Evolutionary conservation across 495 filamentous ascomycete genomes (phyloP), one percentile per base, ranked within the genome.

Genomic region (Penicillium cinerascens): DNA sequence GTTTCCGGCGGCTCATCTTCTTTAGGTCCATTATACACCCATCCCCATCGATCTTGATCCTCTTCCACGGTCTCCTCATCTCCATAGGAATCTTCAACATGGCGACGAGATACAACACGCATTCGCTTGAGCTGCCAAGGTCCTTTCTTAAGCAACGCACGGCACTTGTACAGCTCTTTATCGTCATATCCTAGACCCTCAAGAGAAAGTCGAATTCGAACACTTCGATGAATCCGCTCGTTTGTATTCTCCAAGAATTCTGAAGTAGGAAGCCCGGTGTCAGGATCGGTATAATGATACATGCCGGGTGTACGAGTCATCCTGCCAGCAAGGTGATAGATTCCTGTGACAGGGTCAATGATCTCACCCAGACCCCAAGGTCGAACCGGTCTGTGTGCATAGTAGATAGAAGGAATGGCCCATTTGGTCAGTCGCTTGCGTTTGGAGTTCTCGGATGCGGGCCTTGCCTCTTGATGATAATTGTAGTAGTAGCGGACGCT

Each of bases 191-290:
- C 82, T 17, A 84, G 73, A 0, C 84, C 85, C 40, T 70, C 61
- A 56, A 81, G 57, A 55, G 76, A 49, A 66, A 81, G 62, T 17
- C 85, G 73, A 6, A 83, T 70, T 11, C 85, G 76, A 6, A 82
- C 84, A 38, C 72, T 80, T 35, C 80, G 76, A 55, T 88, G 85
- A 45, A 87, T 77, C 47, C 82, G 78, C 72, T 88, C 84, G 59
- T 83, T 78, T 13, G 85, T 88, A 56, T 81, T 68, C 23, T 69
- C 55, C 52, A 88, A 71, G 39, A 77, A 80, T 8, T 58, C 27
- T 3, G 54, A 21, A 16, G 75, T 77, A 8, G 57, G 49, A 35
- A 52, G 48, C 27, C 77, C 74, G 20, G 69, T 79, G 11, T 74
- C 48, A 0, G 80, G 80, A 59, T 86, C 71, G 13, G 77, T 65